Evolutionary conservation across 352 stramenopile genomes (phyloP).

Genomic region (Lagenidium giganteum): DNA sequence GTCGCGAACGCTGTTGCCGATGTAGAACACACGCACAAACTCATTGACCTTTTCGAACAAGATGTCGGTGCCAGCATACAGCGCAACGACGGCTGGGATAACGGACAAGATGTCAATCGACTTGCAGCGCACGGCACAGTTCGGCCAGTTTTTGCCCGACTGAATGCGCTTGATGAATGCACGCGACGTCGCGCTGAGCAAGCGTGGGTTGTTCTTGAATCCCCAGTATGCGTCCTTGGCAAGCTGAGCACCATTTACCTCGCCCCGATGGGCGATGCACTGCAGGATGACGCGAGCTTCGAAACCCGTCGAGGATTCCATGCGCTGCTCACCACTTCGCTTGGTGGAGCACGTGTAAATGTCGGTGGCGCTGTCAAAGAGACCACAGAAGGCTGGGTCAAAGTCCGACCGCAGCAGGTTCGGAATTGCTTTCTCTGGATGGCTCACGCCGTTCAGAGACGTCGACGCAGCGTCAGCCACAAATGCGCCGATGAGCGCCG

Average conservation of each 20-base stretch:
- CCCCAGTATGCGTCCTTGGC: slow-evolving; percentile 80
- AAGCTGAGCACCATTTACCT: slow-evolving; percentile 66
- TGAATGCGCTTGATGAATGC: slow-evolving; percentile 77
- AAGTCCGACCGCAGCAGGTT: slow-evolving; percentile 71
- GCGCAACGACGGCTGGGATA: slow-evolving; percentile 65
- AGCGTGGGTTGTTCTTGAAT: slow-evolving; percentile 74
- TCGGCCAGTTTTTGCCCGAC: slow-evolving; percentile 57
- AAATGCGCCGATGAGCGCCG: slow-evolving; percentile 69
- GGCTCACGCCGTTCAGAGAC: slow-evolving; percentile 70
- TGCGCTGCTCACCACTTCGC: slow-evolving; percentile 16
- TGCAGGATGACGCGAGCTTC: slow-evolving; percentile 72
- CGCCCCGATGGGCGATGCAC: slow-evolving; percentile 58
- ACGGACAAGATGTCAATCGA: slow-evolving; percentile 78
- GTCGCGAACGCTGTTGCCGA: slow-evolving; percentile 62
- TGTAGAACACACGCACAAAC: slow-evolving; percentile 77
- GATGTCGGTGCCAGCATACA: slow-evolving; percentile 75
- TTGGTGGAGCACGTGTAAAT: slow-evolving; percentile 23
- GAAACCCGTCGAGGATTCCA: slow-evolving; percentile 78
- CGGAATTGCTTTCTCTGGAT: slow-evolving; percentile 74
- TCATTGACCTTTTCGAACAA: slow-evolving; percentile 81
- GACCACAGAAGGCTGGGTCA: slow-evolving; percentile 70
- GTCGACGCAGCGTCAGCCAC: slow-evolving; percentile 74
- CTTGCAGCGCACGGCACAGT: slow-evolving; percentile 71
- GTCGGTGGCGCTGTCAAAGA: slow-evolving; percentile 40
- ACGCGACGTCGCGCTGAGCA: slow-evolving; percentile 63